These are phyloP conservation scores for Cyclotella choctawhatcheeana DNA, from an alignment of 108 stramenopile species.

Conservation along the genomic window DNA sequence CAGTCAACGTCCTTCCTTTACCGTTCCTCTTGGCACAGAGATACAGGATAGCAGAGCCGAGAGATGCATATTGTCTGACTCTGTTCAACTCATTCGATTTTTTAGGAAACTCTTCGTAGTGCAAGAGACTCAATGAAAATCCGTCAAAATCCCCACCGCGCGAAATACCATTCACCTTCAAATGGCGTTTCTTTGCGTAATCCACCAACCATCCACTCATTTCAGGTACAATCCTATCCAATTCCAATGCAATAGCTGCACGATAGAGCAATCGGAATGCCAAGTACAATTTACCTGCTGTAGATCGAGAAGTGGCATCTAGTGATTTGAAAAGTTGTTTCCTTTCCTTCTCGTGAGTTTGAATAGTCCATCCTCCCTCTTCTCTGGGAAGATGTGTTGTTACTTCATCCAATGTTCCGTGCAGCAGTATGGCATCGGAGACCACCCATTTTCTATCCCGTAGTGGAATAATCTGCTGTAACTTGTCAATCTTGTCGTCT, in stretches of 20 bases:
- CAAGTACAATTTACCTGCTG: constrained; percentile 25
- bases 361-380: constrained; percentile 23
- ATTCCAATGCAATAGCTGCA: constrained; percentile 12
- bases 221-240: constrained; percentile 12
- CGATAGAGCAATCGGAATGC: constrained; percentile 30
- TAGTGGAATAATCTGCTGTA: background rate
- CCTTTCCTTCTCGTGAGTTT: constrained; percentile 20
- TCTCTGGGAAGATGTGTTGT: constrained; percentile 2
- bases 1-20: constrained; percentile 32
- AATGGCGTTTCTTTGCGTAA: constrained; percentile 20
- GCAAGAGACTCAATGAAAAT: constrained; percentile 8
- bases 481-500: background rate
- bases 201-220: constrained; percentile 25
- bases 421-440: constrained; percentile 26
- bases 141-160: background rate
- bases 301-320: constrained; percentile 20
- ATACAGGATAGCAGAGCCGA: constrained; percentile 34
- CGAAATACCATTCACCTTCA: constrained; percentile 33
- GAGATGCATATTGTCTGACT: constrained; percentile 39
- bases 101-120: background rate
- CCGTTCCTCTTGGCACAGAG: constrained; percentile 34
- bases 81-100: constrained; percentile 27
- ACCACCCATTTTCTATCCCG: constrained; percentile 34
- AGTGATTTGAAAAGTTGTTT: background rate
- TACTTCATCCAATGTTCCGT: constrained; percentile 39